Evolutionary conservation across 345 rosid species (phyloP).

Genomic region (Eucalyptus sideroxylon): DNA sequence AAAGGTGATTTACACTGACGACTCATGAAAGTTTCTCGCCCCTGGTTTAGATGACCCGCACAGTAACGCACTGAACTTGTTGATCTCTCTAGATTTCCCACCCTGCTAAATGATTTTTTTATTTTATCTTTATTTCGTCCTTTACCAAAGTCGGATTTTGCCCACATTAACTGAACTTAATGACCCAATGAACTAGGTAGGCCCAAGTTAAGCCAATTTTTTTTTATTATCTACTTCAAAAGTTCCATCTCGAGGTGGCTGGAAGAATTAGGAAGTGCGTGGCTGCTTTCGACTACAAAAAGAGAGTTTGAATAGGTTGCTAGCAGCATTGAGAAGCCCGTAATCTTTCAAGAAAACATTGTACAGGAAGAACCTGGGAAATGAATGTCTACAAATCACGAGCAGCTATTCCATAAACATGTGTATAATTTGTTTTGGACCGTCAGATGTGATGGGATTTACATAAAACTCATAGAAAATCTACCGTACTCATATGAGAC

Average conservation of each 20-base stretch:
- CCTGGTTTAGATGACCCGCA: neutral
- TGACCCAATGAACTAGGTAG: neutral
- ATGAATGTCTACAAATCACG: neutral
- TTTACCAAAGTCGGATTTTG: neutral
- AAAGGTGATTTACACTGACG: neutral
- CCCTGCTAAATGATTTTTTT: neutral
- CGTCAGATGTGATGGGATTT: neutral
- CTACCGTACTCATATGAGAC: neutral
- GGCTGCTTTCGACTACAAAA: neutral
- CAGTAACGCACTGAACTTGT: neutral
- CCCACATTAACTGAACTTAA: neutral
- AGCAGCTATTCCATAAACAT: neutral
- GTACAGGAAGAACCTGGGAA: neutral
- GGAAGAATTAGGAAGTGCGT: neutral
- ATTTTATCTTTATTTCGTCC: neutral
- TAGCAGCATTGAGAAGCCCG: neutral
- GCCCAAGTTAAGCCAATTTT: neutral
- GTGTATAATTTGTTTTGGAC: neutral
- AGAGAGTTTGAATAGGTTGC: neutral
- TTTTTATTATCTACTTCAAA: neutral
- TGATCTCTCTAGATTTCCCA: neutral
- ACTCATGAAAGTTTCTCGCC: neutral
- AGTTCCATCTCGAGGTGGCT: neutral
- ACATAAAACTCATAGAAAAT: neutral
- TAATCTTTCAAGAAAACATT: neutral